Conservation (phyloP, 179 eudicot species). For the Beta macrorhiza region DNA sequence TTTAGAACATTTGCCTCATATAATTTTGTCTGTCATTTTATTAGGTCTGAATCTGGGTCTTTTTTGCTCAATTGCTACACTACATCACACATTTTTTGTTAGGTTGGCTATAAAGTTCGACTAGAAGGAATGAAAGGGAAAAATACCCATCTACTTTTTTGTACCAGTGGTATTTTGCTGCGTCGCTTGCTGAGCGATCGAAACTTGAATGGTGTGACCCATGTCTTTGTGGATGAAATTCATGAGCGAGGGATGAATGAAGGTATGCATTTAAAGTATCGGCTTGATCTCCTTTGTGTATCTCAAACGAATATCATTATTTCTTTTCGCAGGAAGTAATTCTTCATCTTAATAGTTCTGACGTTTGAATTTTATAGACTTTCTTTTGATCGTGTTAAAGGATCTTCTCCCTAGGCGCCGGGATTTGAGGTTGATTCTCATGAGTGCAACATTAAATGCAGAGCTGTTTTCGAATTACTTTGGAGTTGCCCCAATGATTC, state of each 20-base stretch:
- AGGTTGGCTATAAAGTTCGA: conserved; percentile 99
- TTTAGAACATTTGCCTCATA: conserved; percentile 3
- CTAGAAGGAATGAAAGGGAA: conserved; percentile 97
- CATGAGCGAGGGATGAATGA: conserved; percentile 99
- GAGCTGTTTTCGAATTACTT: conserved; percentile 85
- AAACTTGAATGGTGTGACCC: conserved; percentile 88
- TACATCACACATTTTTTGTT: conserved; percentile 43
- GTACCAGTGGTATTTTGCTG: conserved; percentile 98
- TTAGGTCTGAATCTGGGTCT: conserved; percentile 18
- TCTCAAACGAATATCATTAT: not conserved
- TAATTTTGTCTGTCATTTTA: conserved; percentile 1
- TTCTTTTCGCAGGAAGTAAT: no score
- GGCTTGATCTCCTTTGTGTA: conserved; percentile 12
- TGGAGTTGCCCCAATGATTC: conserved; percentile 89
- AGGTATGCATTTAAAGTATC: conserved; percentile 46
- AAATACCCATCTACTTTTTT: conserved; percentile 96
- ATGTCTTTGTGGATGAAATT: conserved; percentile 98
- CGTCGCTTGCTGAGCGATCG: conserved; percentile 91
- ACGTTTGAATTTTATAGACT: conserved; percentile 53
- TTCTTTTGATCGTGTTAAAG: conserved; percentile 92
- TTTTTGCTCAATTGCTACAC: conserved; percentile 40
- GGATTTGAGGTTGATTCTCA: conserved; percentile 87
- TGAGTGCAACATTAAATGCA: conserved; percentile 99
- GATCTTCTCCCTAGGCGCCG: conserved; percentile 97
- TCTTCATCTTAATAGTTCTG: conserved; percentile 20